These are phyloP conservation scores for Fistulifera pelliculosa DNA, from an alignment of 108 stramenopile genomes.

Conservation along the genomic window DNA sequence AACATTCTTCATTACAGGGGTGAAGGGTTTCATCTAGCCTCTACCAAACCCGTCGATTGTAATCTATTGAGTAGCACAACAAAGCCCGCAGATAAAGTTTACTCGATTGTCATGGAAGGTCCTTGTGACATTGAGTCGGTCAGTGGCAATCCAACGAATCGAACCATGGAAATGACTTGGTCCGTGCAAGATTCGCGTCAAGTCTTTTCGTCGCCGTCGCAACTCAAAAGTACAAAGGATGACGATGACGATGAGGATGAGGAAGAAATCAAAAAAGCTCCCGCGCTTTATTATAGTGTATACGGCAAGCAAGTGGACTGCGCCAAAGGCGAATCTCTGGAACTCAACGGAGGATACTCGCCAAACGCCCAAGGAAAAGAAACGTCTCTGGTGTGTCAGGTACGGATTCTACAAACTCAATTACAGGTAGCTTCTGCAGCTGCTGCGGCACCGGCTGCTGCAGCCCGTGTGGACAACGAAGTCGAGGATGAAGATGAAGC, in stretches of 20 bases:
- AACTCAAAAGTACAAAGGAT: no score
- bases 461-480: constrained; percentile 5
- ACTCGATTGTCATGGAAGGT: constrained; percentile 4
- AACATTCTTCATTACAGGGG: constrained; percentile 5
- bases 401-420: background rate
- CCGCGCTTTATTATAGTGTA: constrained; percentile 3
- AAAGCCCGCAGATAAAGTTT: background rate
- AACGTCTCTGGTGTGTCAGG: constrained; percentile 8
- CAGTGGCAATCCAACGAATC: constrained; percentile 1
- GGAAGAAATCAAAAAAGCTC: background rate
- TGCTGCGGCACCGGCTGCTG: background rate
- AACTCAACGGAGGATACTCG: constrained; percentile 4
- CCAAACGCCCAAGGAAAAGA: background rate
- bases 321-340: constrained; percentile 6
- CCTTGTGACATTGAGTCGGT: constrained; percentile 7
- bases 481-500: constrained; percentile 16
- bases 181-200: background rate
- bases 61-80: constrained; percentile 2
- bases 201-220: no score
- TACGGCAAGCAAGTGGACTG: constrained; percentile 5
- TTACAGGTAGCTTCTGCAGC: background rate
- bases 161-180: constrained; percentile 5
- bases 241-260: constrained; percentile 4
- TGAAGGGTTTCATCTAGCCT: constrained; percentile 8
- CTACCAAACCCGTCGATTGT: background rate